These are phyloP conservation scores for Sporothrix protearum DNA, from an alignment of 2,329 filamentous ascomycete species.

Conservation along the genomic window DNA sequence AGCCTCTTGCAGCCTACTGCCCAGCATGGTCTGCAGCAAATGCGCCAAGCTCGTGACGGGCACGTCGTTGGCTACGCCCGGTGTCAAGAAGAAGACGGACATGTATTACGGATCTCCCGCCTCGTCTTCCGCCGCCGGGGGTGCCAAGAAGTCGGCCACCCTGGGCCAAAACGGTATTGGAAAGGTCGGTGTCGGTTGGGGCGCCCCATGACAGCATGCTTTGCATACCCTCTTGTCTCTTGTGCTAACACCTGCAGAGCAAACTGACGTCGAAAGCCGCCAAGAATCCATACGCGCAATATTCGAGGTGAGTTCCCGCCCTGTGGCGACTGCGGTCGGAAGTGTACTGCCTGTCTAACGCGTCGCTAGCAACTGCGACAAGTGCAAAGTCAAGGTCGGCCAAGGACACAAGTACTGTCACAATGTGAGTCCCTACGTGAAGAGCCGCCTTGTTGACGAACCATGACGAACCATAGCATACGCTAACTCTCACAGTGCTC, in stretches of 20 bases:
- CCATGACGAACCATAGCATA: too few relatives aligned
- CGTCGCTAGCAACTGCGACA: constrained; percentile 48
- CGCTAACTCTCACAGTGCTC: constrained; percentile 44
- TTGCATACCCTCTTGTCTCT: too few relatives aligned
- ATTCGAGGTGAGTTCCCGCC: constrained; percentile 43
- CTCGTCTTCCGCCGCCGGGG: constrained; percentile 37
- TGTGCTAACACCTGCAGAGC: too few relatives aligned
- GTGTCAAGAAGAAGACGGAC: constrained; percentile 64
- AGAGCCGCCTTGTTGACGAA: too few relatives aligned
- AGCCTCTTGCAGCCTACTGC: not conserved
- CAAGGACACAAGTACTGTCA: constrained; percentile 60
- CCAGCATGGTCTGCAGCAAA: constrained; percentile 55
- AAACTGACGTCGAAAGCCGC: constrained; percentile 62
- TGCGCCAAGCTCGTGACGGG: constrained; percentile 59
- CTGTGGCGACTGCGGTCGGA: too few relatives aligned
- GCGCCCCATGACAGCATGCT: too few relatives aligned
- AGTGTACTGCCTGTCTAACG: not conserved
- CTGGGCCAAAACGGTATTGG: constrained; percentile 56
- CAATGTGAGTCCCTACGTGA: constrained; percentile 23
- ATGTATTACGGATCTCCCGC: constrained; percentile 62
- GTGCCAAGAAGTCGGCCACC: constrained; percentile 48
- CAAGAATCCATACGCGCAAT: constrained; percentile 63
- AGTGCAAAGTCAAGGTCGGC: constrained; percentile 62
- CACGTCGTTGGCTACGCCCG: constrained; percentile 60
- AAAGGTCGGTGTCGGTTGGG: constrained; percentile 55